A percentile compares a stretch with the other conserved stretches of the same genome.
phyloP scores from a whole-genome alignment of 257 asterid genomes.

The Gynochthodes officinalis region DNA sequence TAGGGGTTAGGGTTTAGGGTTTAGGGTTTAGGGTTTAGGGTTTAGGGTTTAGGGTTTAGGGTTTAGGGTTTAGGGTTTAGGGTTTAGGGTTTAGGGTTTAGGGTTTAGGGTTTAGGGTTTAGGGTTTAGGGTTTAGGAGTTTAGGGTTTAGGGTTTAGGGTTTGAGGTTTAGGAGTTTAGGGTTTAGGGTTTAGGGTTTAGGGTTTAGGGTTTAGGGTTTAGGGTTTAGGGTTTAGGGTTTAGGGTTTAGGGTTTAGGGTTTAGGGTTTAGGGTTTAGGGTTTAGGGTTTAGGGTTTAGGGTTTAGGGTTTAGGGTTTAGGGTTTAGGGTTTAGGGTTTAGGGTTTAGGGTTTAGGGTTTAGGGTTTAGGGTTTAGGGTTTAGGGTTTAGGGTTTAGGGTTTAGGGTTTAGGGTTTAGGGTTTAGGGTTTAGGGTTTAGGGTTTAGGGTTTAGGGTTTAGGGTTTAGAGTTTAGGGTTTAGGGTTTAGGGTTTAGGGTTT shows the following conservation, averaged over 20 bases:
- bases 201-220: constrained; percentile 6
- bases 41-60: constrained; percentile 9
- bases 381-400: constrained; percentile 16
- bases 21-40: constrained; percentile 10
- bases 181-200: constrained; percentile 3
- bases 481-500: constrained; percentile 20
- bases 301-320: constrained; percentile 5
- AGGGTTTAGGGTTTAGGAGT: constrained; percentile 17
- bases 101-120: constrained; percentile 13
- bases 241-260: constrained; percentile 16
- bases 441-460: constrained; percentile 6
- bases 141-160: constrained; percentile 16
- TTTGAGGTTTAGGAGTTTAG: constrained; percentile 15
- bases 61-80: constrained; percentile 11
- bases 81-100: constrained; percentile 9
- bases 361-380: constrained; percentile 17
- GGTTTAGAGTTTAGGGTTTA: constrained; percentile 9
- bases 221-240: constrained; percentile 17
- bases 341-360: constrained; percentile 17
- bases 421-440: constrained; percentile 3
- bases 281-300: constrained; percentile 10
- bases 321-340: constrained; percentile 7
- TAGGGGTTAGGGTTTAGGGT: constrained; percentile 4
- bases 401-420: constrained; percentile 5
- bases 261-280: constrained; percentile 16